These are phyloP conservation scores for Russula brevipes DNA, from an alignment of 768 basidiomycete species.

Conservation along the genomic window DNA sequence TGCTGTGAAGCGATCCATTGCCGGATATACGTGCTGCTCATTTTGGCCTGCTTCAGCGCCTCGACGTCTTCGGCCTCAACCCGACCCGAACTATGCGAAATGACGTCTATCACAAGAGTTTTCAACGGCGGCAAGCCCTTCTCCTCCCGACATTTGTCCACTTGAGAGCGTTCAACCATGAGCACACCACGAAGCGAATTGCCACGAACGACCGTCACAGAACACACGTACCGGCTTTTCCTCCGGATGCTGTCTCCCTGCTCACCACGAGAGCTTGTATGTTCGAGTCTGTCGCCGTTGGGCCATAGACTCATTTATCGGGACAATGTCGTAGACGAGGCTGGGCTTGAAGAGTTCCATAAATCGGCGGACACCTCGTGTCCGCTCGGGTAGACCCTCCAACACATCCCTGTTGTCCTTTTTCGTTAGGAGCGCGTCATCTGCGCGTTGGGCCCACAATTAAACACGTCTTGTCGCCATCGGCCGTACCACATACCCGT, in stretches of 20 bases:
- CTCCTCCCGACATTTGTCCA: constrained; percentile 55
- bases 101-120: constrained; percentile 83
- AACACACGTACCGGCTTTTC: constrained; percentile 54
- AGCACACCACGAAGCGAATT: background rate
- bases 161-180: constrained; percentile 35
- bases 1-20: constrained; percentile 62
- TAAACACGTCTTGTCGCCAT: background rate
- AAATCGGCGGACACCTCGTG: constrained; percentile 57
- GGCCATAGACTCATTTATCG: constrained; percentile 87
- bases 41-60: constrained; percentile 70
- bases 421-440: constrained; percentile 60
- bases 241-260: constrained; percentile 79
- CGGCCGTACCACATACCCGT: constrained; percentile 50
- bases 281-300: constrained; percentile 80
- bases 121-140: constrained; percentile 54
- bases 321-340: constrained; percentile 60
- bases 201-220: background rate
- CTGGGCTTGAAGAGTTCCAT: constrained; percentile 63
- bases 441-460: constrained; percentile 34
- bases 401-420: constrained; percentile 69
- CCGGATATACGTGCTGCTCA: constrained; percentile 92
- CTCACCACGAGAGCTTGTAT: constrained; percentile 93
- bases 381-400: constrained; percentile 56
- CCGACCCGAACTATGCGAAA: constrained; percentile 58
- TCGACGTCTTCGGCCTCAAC: constrained; percentile 64